Conservation (phyloP, 2,329 filamentous ascomycete genomes). For the Fusarium multiceps region DNA sequence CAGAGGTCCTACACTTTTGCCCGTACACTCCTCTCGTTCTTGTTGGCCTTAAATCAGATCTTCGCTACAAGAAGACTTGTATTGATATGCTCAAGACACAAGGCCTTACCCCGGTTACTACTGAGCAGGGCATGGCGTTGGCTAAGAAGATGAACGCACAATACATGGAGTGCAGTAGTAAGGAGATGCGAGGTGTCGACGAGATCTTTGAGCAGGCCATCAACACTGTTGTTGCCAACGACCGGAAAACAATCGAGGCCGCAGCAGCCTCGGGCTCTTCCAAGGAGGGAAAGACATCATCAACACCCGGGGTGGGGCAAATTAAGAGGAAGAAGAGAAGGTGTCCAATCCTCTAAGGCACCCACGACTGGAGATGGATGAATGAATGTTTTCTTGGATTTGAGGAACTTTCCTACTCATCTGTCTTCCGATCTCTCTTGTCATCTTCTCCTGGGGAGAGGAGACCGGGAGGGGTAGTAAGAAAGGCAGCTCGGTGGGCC, state of each 20-base stretch:
- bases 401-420: slow-evolving; percentile 27
- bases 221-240: slow-evolving; percentile 86
- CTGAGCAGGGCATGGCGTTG: slow-evolving; percentile 87
- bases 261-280: slow-evolving; percentile 54
- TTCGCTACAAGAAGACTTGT: slow-evolving; percentile 94
- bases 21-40: slow-evolving; percentile 96
- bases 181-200: slow-evolving; percentile 95
- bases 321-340: slow-evolving; percentile 85
- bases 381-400: slow-evolving; percentile 35
- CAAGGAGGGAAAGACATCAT: slow-evolving; percentile 53
- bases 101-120: slow-evolving; percentile 92
- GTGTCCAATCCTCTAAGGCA: slow-evolving; percentile 78
- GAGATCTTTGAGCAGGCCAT: slow-evolving; percentile 96
- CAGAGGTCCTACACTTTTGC: slow-evolving; percentile 98
- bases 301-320: slow-evolving; percentile 57
- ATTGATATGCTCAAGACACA: slow-evolving; percentile 99
- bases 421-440: slow-evolving; percentile 26
- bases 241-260: slow-evolving; percentile 71
- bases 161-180: slow-evolving; percentile 99
- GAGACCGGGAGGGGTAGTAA: slow-evolving; percentile 20
- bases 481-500: slow-evolving; percentile 33
- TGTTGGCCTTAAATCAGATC: slow-evolving; percentile 95
- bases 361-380: slow-evolving; percentile 21
- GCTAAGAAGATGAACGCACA: slow-evolving; percentile 92
- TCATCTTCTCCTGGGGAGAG: slow-evolving; percentile 34